Percentiles rank a stretch among this genome's conserved stretches.
These are phyloP conservation scores for Monotropa hypopitys DNA, from an alignment of 179 eudicot genomes.

Conservation along the genomic window DNA sequence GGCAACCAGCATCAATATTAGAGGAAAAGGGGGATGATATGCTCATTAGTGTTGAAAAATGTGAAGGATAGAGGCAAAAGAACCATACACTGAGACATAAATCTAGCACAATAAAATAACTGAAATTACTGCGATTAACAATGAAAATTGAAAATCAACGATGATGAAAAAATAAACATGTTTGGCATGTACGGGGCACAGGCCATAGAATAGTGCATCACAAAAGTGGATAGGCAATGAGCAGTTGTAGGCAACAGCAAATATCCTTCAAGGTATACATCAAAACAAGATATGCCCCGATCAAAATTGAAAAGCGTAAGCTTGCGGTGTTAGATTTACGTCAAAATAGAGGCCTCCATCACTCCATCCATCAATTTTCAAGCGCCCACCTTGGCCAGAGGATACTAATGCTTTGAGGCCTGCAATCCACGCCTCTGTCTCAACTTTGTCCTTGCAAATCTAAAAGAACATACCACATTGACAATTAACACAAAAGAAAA, in stretches of 20 bases:
- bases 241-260: neutral
- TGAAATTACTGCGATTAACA: neutral
- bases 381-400: conserved; percentile 71
- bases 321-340: conserved; percentile 24
- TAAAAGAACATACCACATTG: conserved; percentile 11
- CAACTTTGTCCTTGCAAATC: conserved; percentile 97
- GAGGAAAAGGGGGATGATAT: neutral
- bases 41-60: neutral
- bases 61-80: neutral
- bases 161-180: neutral
- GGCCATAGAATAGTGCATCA: neutral
- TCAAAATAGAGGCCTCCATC: conserved; percentile 71
- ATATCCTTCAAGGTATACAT: neutral
- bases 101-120: neutral
- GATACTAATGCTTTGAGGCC: conserved; percentile 73
- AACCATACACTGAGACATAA: neutral
- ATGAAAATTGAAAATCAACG: neutral
- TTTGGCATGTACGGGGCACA: neutral
- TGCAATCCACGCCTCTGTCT: conserved; percentile 93
- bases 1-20: neutral
- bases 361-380: conserved; percentile 88
- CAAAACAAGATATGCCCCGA: neutral
- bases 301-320: neutral
- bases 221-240: neutral
- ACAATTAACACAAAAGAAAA: neutral